Evolutionary conservation across 2,329 filamentous ascomycete species (phyloP), one percentile per base, ranked within the genome.

Genomic region (Trichoderma gracile): DNA sequence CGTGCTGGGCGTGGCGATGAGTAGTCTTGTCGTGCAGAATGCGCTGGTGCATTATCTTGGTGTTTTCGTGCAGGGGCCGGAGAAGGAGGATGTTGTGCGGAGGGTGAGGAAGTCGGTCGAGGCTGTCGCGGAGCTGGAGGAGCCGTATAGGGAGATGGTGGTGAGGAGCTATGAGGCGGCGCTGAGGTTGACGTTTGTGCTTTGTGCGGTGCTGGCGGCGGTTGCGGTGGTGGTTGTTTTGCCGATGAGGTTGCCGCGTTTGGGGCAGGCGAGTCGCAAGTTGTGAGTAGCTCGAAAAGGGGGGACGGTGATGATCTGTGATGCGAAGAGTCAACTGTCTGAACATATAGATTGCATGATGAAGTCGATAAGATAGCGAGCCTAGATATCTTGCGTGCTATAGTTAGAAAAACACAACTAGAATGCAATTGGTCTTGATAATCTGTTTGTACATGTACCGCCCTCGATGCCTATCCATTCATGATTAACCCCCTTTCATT

Each of bases 11-110:
- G 84, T 93, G 50, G 86, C 90, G 0, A 78, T 83, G 59, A 90
- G 86, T 68, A 90, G 88, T 72, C 81, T 92, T 64, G 84, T 92
- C 8, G 78, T 93, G 67, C 90, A 94, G 77, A 92, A 92, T 70
- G 82, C 85, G 0, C 78, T 94, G 58, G 76, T 84, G 9, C 76
- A 80, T 19, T 88, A 87, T 68, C 80, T 94, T 5, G 75, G 84
- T 5, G 67, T 73, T 12, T 81, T 83, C 40, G 87, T 93, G 9
- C 80, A 79, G 0, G 88, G 86, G 0, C 78, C 79, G 0, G 79
- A 86, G 25, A 89, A 87, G 71, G 79, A 80, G 0, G 77, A 81
- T 53, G 77, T 88, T n/a, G 82, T 87, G 46, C 76, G 75, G 50
- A 74, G 72, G 49, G 84, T 86, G 4, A 76, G 85, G 50, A 76